These are phyloP conservation scores for Leptomonas pyrrhocoris DNA, from an alignment of 208 protist genomes.

Conservation along the genomic window DNA sequence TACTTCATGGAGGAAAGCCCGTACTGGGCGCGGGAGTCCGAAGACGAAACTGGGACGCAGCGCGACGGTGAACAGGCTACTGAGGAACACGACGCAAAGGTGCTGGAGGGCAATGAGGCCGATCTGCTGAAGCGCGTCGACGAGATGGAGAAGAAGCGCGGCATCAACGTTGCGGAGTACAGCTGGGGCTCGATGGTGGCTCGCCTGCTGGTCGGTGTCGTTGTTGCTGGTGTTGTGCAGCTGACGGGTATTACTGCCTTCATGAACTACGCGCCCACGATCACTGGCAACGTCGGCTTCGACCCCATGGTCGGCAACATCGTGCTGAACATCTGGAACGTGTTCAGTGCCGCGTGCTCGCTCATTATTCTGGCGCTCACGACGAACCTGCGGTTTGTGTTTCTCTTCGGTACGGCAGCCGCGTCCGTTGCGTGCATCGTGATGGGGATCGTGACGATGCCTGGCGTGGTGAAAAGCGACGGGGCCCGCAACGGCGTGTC, in stretches of 20 bases:
- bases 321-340: conserved; percentile 84
- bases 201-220: conserved; percentile 45
- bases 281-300: conserved; percentile 66
- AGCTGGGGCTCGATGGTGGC: conserved; percentile 45
- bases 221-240: conserved; percentile 63
- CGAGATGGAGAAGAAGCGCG: conserved; percentile 21
- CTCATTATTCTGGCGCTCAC: conserved; percentile 59
- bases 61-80: background rate
- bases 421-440: conserved; percentile 64
- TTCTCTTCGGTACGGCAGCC: conserved; percentile 53
- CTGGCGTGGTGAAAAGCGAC: conserved; percentile 47
- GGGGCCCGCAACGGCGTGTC: conserved; percentile 65
- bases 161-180: conserved; percentile 39
- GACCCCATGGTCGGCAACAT: conserved; percentile 70
- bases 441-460: conserved; percentile 70
- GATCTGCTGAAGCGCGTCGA: conserved; percentile 20
- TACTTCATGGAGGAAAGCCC: conserved; percentile 39
- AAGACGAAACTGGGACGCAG: background rate
- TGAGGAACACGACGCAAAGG: conserved; percentile 1
- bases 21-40: conserved; percentile 14
- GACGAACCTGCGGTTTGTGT: conserved; percentile 71
- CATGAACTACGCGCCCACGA: conserved; percentile 85
- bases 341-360: conserved; percentile 68
- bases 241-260: conserved; percentile 85
- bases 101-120: conserved; percentile 30